Percentiles rank a stretch among this genome's conserved stretches.
Evolutionary conservation across 2,329 filamentous ascomycete species (phyloP).

Genomic region (Cladobotryum protrusum): DNA sequence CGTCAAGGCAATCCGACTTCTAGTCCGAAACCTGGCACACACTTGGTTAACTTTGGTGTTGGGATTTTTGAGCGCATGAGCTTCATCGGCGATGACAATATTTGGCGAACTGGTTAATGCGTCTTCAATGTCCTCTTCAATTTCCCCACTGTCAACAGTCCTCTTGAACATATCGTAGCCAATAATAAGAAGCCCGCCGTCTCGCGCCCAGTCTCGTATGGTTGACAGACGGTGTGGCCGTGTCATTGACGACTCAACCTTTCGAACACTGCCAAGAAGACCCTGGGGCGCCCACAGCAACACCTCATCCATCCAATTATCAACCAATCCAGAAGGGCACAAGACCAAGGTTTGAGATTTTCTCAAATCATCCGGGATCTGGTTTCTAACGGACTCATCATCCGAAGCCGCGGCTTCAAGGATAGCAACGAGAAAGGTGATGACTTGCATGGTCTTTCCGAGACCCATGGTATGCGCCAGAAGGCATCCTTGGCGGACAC

Average conservation of each 20-base stretch:
- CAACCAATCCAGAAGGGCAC: slow-evolving; percentile 66
- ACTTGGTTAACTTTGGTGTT: slow-evolving; percentile 45
- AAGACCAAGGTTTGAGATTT: slow-evolving; percentile 62
- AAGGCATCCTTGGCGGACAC: slow-evolving; percentile 65
- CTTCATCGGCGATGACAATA: slow-evolving; percentile 80
- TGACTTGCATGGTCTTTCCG: slow-evolving; percentile 88
- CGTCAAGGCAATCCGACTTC: slow-evolving; percentile 72
- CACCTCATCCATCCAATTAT: slow-evolving; percentile 81
- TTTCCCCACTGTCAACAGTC: slow-evolving; percentile 20
- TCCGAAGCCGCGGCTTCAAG: slow-evolving; percentile 56
- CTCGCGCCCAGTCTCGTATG: slow-evolving; percentile 53
- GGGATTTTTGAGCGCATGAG: slow-evolving; percentile 69
- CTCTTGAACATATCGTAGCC: slow-evolving; percentile 55
- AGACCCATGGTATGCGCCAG: slow-evolving; percentile 88
- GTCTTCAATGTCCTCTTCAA: slow-evolving; percentile 24
- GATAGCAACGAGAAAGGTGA: slow-evolving; percentile 73
- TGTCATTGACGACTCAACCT: slow-evolving; percentile 41
- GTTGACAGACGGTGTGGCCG: slow-evolving; percentile 33
- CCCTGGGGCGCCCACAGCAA: slow-evolving; percentile 57
- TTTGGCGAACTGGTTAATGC: slow-evolving; percentile 56
- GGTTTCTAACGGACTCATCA: slow-evolving; percentile 50
- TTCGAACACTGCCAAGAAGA: slow-evolving; percentile 50
- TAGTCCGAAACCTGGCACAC: slow-evolving; percentile 56
- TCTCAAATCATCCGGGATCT: slow-evolving; percentile 63
- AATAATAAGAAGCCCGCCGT: slow-evolving; percentile 69